Evolutionary conservation across 75 land plant genomes (phyloP), one percentile per base, ranked within the genome.

Genomic region (Cunninghamia lanceolata): DNA sequence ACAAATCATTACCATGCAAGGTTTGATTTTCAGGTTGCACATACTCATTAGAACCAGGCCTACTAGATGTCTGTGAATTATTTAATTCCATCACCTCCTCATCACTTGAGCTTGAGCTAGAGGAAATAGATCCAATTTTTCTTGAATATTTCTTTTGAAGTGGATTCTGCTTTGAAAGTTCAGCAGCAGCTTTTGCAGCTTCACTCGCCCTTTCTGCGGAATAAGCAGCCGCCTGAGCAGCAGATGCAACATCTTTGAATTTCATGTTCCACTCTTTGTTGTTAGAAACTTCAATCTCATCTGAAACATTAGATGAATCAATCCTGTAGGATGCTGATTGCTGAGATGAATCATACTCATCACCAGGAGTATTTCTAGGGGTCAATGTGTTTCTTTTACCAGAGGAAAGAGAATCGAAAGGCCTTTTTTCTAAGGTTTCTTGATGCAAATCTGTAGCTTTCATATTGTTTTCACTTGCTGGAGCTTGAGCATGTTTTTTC

Each of bases 121-220:
- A 77, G 21, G 82, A 11, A 80, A 34, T 43, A 45, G 46, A 71
- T 3, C 73, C n/a, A 50, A 76, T 83, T 56, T 83, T 89, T 54
- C 85, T 81, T 25, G 89, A 79, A 86, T 52, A 42, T 40, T 88
- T 59, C 74, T 83, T 85, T 17, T 71, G n/a, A 75, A 86, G 15
- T 42, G 76, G 89, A 35, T 53, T 88, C 47, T 84, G 88, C 30
- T 89, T 92, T 40, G 95, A 86, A 74, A 96, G 93, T 87, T 95
- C 93, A 35, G 94, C 98, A 87, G 96, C 98, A 73, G 96, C 96
- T 88, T 95, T 92, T 19, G 98, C 98, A 89, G 96, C 96, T 88
- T 92, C 85, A 88, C 95, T 90, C 54, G 98, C 98, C 84, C 82
- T 85, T 46, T 96, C 98, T 38, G 98, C 98, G 82, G 96, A 91